These are phyloP conservation scores for Penium margaritaceum DNA, from an alignment of 139 green algal species.

Conservation along the genomic window DNA sequence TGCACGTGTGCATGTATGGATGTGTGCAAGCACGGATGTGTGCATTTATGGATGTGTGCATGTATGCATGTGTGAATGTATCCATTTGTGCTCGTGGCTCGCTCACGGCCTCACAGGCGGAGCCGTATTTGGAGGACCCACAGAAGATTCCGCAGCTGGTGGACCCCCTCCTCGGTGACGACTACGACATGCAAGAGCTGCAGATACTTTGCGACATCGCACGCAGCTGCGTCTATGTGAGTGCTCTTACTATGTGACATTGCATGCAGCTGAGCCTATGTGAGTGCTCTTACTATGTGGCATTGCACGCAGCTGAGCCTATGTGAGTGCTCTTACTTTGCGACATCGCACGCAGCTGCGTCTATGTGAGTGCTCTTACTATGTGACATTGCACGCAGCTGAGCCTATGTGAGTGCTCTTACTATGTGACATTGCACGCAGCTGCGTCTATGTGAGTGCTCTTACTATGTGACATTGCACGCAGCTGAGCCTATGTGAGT, in stretches of 20 bases:
- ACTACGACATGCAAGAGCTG: conserved; percentile 9
- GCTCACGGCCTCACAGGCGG: too few species aligned
- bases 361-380: neutral
- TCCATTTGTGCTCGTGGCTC: too few species aligned
- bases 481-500: neutral
- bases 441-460: neutral
- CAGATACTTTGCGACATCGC: conserved; percentile 8
- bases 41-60: too few species aligned
- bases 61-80: too few species aligned
- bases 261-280: neutral
- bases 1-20: too few species aligned
- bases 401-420: neutral
- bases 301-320: too few species aligned
- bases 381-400: neutral
- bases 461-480: neutral
- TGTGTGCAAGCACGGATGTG: too few species aligned
- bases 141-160: too few species aligned
- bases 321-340: too few species aligned
- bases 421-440: neutral
- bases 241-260: neutral
- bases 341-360: neutral
- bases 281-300: too few species aligned
- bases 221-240: conserved; percentile 5
- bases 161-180: neutral
- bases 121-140: too few species aligned